Base-by-base conservation (phyloP, 169 alveolate species). In the Eimeria praecox region DNA sequence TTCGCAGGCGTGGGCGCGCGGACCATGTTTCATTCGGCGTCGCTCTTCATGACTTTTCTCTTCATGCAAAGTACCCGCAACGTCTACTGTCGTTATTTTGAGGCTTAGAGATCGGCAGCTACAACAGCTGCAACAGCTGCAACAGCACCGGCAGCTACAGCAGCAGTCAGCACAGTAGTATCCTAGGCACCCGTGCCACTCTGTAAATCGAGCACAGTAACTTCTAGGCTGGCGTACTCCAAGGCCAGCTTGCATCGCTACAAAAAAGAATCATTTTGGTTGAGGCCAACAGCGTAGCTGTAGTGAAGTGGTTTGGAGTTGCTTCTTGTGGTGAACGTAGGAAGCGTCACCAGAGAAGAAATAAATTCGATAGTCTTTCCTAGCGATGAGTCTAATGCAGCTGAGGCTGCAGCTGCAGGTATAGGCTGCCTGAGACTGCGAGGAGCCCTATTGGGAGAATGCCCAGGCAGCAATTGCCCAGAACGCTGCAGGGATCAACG, bases 1-100 rank as follows among this genome's bases (percentile, higher is more conserved):
- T 86, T 86, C 44, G 80, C 82, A 35, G 93, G 93, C 46, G 93
- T 86, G 2, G 93, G 93, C 3, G 93, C 93, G 30, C 62, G 93
- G 40, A 86, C 93, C 1, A 33, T 62, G 59, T 86, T 86, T 56
- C 80, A 54, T 38, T 38, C 62, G 20, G 82, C 80, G 16, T 86
- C 93, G 22, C 56, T 86, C 5, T 86, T 62, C 44, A 54, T 86
- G 93, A 86, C 93, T 24, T 59, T 86, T 22, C 80, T 86, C 40
- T 54, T 86, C 77, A 86, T 86, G 93, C 93, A 86, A 46, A 86
- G 16, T 38, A 82, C 93, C 35, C 93, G 93, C 33, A 59, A 86
- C 42, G 82, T 52, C 2, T 86, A 86, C 93, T 86, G 80, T 64
- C 38, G 66, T 27, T 62, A 86, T 42, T 62, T 35, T 30, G 93